Evolutionary conservation across 2,329 filamentous ascomycete genomes (phyloP), one percentile per base, ranked within the genome.

Genomic region (Coniochaeta prunicola): DNA sequence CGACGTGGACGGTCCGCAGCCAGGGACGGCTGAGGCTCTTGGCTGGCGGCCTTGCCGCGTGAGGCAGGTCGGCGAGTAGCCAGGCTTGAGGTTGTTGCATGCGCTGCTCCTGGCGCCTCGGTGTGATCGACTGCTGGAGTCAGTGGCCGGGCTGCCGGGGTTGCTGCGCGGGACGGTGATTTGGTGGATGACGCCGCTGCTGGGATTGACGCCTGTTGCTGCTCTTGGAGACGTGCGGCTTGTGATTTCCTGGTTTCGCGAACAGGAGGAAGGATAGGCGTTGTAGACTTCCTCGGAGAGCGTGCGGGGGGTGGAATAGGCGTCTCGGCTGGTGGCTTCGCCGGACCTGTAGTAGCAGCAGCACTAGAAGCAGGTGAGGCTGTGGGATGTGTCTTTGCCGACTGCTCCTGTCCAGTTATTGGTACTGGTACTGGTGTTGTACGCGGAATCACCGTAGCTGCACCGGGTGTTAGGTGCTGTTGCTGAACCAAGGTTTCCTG

Each of bases 1-100:
- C 82, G 80, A 56, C 82, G 78, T 61, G 81, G 75, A 53, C 82
- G 75, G 59, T 85, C 82, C 54, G 74, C 71, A 21, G 78, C 80
- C 60, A 82, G 70, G 19, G 77, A 78, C 48, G 73, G 66, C 61
- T 74, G 73, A 40, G 79, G 78, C 64, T 83, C 80, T 66, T 79
- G 76, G 64, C 78, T 83, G 60, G 73, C 67, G 59, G 78, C 76
- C 65, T 82, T 81, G 42, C 80, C 80, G 68, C 80, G 75, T 48
- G 81, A 84, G 33, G 72, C 69, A 2, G 81, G 80, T 34, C 80
- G 78, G 34, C 80, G 77, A 40, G 65, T 59, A 17, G 65, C 58
- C 12, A 66, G 53, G 19, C 53, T 31, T 4, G 53, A 33, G 31
- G 58, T 34, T 17, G 31, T 33, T 53, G 42, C 12, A 4, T 54